Base-by-base conservation (phyloP, 2,329 filamentous ascomycete species). In the Juglanconis oblonga region DNA sequence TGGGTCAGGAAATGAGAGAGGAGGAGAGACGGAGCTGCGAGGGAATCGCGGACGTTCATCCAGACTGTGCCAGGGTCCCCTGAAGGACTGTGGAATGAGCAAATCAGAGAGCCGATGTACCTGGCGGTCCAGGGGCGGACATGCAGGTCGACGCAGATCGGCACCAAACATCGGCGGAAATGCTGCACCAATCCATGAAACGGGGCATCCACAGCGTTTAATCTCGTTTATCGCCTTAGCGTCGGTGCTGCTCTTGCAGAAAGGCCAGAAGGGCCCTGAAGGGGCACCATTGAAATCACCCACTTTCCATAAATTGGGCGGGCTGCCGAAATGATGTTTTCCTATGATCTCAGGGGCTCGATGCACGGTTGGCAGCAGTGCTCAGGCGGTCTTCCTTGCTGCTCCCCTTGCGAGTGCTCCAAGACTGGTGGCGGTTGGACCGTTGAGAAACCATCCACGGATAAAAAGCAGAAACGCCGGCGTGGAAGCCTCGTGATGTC, bases 1-100 rank as follows among this genome's bases (percentile, higher is more conserved):
- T 44, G 57, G 54, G 57, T 52, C 58, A 53, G 61, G 58, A 62
- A 62, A 62, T 62, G 57, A 62, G 61, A 58, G 61, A 55, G 59
- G 57, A 60, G 57, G 50, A 55, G 57, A 53, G 57, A 55, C 49
- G 61, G 61, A 52, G 57, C 38, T 13, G 53, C 49, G 45, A 57
- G 57, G 52, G 53, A 42, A 57, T 57, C 61, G 54, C 52, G 56
- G 54, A 51, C 52, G 57, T 61, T 57, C 52, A 59, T 53, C 57
- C 57, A 59, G 51, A 50, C 52, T 52, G 17, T 33, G 11, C 58
- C 44, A n/a, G 58, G 61, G 61, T 29, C 61, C 61, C 61, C 61
- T 62, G 61, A 58, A 31, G 38, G 50, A 29, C 55, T 56, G 45
- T 14, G 17, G 33, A 50, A 32, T 38, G 45, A 52, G 61, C 61